Evolutionary conservation across 345 rosid species (phyloP).

Genomic region (Isatis tinctoria): DNA sequence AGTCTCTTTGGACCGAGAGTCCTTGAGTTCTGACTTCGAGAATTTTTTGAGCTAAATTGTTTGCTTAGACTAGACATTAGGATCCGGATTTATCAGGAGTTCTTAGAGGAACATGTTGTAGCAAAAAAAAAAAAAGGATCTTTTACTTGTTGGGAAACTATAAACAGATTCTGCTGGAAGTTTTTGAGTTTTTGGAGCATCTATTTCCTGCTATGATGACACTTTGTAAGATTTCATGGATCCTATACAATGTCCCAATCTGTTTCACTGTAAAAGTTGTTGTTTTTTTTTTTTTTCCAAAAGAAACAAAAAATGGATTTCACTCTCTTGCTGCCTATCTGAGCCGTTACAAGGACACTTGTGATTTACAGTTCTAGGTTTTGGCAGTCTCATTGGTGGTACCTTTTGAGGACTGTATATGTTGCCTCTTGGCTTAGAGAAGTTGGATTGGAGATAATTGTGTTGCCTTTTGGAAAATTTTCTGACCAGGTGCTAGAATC

Average conservation of each 20-base stretch:
- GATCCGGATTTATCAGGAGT: neutral
- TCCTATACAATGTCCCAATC: constrained; percentile 10
- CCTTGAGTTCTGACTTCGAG: neutral
- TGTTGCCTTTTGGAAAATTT: constrained; percentile 58
- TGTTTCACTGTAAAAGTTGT: constrained; percentile 9
- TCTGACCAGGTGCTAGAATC: constrained; percentile 87
- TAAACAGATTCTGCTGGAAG: neutral
- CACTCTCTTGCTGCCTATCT: constrained; percentile 26
- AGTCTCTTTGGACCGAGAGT: neutral
- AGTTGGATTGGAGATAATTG: constrained; percentile 26
- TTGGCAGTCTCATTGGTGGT: constrained; percentile 8
- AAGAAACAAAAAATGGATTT: neutral
- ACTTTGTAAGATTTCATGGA: neutral
- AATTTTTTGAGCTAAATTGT: neutral
- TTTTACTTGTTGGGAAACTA: neutral
- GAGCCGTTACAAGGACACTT: constrained; percentile 19
- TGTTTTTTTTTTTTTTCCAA: neutral
- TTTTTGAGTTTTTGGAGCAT: neutral
- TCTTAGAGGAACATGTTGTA: neutral
- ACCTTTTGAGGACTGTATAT: neutral
- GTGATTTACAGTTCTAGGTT: constrained; percentile 39
- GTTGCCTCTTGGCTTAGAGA: constrained; percentile 8
- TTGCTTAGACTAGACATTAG: neutral
- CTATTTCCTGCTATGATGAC: neutral
- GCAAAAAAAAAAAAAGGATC: neutral